Evolutionary conservation across 352 stramenopile genomes (phyloP), one percentile per base, ranked within the genome.

Genomic region (Pythium rishiriense): DNA sequence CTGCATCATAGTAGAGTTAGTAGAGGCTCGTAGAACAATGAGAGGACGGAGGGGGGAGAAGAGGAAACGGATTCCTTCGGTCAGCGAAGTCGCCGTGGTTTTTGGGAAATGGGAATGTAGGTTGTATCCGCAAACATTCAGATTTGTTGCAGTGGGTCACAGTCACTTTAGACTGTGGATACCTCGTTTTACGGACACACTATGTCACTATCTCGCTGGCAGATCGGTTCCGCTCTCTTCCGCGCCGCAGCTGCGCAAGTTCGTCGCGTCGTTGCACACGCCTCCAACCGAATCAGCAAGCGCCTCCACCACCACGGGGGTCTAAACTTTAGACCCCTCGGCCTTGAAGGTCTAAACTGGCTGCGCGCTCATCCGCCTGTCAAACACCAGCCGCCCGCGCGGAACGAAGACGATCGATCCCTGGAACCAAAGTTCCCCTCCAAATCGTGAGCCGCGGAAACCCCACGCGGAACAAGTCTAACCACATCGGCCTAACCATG

Each of bases 1-100:
- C 25, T 78, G 74, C 57, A 67, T 72, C 73, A 80, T 80, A 21
- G 11, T 42, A n/a, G 33, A 2, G 48, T 24, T 14, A 5, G 19
- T 5, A 1, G 29, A 11, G 28, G n/a, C n/a, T n/a, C n/a, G n/a
- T n/a, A n/a, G n/a, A n/a, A n/a, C n/a, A n/a, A n/a, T n/a, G n/a
- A n/a, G n/a, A n/a, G n/a, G n/a, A n/a, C n/a, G n/a, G 29, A 55
- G n/a, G 21, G 2, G 10, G 8, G 45, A 25, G 41, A n/a, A 48
- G 29, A 56, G 10, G 28, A 57, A 10, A 33, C 29, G 39, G 4
- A 33, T n/a, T n/a, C n/a, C n/a, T n/a, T n/a, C n/a, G n/a, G n/a
- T n/a, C n/a, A n/a, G n/a, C n/a, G n/a, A n/a, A n/a, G n/a, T n/a
- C n/a, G n/a, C n/a, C n/a, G n/a, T n/a, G n/a, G n/a, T n/a, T n/a